Evolutionary conservation across 202 grass and related monocot genomes (phyloP), one percentile per base, ranked within the genome.

Genomic region (Schoenoplectus triqueter): DNA sequence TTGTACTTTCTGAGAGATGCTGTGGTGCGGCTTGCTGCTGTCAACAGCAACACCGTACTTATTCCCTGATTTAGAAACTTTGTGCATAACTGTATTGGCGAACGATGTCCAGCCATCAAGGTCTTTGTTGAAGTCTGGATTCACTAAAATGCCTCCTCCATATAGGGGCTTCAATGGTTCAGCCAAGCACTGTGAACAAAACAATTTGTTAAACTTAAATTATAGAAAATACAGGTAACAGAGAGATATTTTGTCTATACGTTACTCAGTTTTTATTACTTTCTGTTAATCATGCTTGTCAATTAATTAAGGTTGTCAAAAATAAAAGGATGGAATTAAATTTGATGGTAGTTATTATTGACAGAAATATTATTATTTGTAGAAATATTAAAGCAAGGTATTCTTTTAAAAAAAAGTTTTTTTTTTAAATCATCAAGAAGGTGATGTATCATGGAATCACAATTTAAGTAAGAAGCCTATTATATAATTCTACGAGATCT

Each of bases 141-240:
- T 51, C 6, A 67, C 65, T 77, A 93, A 77, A 67, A 93, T 89
- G 57, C 91, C 89, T 64, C 91, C 86, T 67, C 69, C 89, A 15
- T 93, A 93, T 2, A 87, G 87, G 3, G 91, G 84, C 10, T 90
- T 90, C 39, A 77, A 55, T 5, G 91, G 86, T 86, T 85, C 81
- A 72, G 85, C 67, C 74, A 87, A 47, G 62, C 91, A 90, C 88
- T 90, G 84, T 21, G 10, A 49, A 60, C 52, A 79, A 73, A 78
- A 10, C 17, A 61, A 61, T 0, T 79, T 61, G 10, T 79, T 61
- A 45, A 44, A 59, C 9, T 54, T 31, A 78, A 60, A 31, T 60
- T 78, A 41, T 31, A 31, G 31, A 31, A 31, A 59, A 59, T 59
- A 13, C 10, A n/a, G 13, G 15, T 59, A 59, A 15, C 3, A 40